Conservation (phyloP, 345 rosid genomes). For the Erodium maritimum region DNA sequence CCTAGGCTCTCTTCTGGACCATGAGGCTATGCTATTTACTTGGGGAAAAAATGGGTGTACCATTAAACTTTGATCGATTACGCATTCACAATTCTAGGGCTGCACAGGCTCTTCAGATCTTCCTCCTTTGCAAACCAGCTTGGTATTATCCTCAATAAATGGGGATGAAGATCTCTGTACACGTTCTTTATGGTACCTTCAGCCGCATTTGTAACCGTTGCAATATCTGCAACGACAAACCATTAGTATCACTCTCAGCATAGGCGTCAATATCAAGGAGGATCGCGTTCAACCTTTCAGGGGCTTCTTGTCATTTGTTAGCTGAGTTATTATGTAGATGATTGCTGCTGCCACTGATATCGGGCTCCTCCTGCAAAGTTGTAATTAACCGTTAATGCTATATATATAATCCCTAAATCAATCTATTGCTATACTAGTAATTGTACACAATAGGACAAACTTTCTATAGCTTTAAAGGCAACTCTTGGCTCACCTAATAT, state of each 20-base stretch:
- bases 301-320: constrained; percentile 83
- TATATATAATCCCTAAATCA: not conserved
- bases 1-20: too few relatives aligned
- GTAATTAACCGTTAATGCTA: not conserved
- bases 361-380: constrained; percentile 87
- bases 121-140: constrained; percentile 92
- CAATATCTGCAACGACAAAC: constrained; percentile 52
- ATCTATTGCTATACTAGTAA: not conserved
- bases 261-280: not conserved
- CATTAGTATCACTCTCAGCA: not conserved
- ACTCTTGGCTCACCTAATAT: constrained; percentile 51
- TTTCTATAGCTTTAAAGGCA: not conserved
- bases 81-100: constrained; percentile 39
- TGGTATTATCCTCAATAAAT: constrained; percentile 75
- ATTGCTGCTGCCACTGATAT: constrained; percentile 98
- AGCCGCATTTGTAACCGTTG: constrained; percentile 90
- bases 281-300: constrained; percentile 53
- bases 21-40: too few relatives aligned
- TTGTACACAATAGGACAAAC: too few relatives aligned
- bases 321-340: constrained; percentile 86
- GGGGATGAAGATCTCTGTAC: constrained; percentile 88
- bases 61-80: too few relatives aligned
- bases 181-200: constrained; percentile 96
- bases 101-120: constrained; percentile 68
- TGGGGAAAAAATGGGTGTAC: too few relatives aligned